Conservation (phyloP, 352 stramenopile species). For the Pythium apleroticum region DNA sequence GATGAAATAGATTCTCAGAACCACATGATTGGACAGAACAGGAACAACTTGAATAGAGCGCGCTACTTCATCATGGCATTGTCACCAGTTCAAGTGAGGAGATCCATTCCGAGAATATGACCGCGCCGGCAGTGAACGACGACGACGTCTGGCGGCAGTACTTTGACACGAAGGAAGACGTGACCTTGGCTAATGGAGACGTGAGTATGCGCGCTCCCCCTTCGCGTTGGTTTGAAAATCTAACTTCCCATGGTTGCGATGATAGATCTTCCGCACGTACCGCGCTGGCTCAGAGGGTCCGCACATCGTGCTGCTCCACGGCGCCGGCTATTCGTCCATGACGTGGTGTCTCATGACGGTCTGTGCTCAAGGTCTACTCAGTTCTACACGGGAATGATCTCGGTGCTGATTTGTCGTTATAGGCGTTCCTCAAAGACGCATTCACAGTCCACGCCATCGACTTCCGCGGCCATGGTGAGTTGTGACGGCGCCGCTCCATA, state of each 20-base stretch:
- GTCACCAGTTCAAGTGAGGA: slow-evolving; percentile 5
- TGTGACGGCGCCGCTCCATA: not conserved
- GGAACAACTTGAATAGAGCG: not conserved
- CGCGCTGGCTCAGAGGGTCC: slow-evolving; percentile 60
- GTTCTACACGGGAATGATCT: too few species aligned
- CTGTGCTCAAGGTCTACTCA: not conserved
- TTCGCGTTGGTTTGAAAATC: not conserved
- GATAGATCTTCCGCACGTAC: slow-evolving; percentile 81
- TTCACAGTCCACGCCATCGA: slow-evolving; percentile 85
- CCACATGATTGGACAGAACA: not conserved
- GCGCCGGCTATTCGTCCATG: slow-evolving; percentile 84
- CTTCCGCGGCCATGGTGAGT: slow-evolving; percentile 71
- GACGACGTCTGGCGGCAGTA: slow-evolving; percentile 65
- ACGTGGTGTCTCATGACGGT: slow-evolving; percentile 84
- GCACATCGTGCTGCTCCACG: slow-evolving; percentile 81
- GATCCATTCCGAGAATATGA: slow-evolving; percentile 3
- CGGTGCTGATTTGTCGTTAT: not conserved
- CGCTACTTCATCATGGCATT: not conserved
- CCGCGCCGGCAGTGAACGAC: not conserved
- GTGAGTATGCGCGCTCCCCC: slow-evolving; percentile 29
- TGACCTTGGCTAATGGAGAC: slow-evolving; percentile 61
- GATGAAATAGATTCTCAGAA: not conserved
- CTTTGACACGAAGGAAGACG: slow-evolving; percentile 71
- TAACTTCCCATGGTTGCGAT: not conserved
- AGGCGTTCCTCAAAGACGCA: slow-evolving; percentile 74